Evolutionary conservation across 345 rosid genomes (phyloP).

Genomic region (Eucalyptus lansdowneana): DNA sequence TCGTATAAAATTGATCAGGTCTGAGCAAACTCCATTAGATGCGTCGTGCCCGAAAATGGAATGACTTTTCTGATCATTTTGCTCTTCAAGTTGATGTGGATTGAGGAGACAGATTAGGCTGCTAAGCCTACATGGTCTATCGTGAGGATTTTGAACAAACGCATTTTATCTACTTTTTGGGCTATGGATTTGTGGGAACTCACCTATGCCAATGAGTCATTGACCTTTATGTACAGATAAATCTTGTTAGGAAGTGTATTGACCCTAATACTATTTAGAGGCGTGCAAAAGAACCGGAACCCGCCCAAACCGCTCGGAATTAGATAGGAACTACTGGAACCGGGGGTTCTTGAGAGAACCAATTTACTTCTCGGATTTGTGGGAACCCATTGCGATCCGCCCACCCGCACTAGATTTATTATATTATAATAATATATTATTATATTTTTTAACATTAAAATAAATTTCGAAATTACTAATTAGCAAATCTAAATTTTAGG

Average conservation of each 20-base stretch:
- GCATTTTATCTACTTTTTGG: background rate
- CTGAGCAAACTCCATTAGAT: background rate
- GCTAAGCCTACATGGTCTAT: background rate
- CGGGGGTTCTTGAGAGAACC: too few species aligned
- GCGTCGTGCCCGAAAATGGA: background rate
- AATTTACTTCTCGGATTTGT: accelerated
- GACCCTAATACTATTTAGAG: background rate
- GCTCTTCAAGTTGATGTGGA: background rate
- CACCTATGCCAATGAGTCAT: background rate
- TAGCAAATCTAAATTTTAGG: too few species aligned
- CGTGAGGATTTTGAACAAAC: background rate
- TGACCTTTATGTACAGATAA: background rate
- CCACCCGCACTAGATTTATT: accelerated
- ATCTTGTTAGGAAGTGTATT: background rate
- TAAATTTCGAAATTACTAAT: too few species aligned
- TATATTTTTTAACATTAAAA: too few species aligned
- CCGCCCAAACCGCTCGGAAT: accelerated
- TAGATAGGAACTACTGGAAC: accelerated
- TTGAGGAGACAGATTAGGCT: background rate
- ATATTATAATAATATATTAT: too few species aligned
- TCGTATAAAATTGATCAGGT: background rate
- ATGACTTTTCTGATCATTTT: background rate
- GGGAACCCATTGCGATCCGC: too few species aligned
- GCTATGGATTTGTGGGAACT: background rate
- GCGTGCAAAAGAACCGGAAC: accelerated